Conservation (phyloP, 1,284 basidiomycete genomes). For the Peniophora sp. region DNA sequence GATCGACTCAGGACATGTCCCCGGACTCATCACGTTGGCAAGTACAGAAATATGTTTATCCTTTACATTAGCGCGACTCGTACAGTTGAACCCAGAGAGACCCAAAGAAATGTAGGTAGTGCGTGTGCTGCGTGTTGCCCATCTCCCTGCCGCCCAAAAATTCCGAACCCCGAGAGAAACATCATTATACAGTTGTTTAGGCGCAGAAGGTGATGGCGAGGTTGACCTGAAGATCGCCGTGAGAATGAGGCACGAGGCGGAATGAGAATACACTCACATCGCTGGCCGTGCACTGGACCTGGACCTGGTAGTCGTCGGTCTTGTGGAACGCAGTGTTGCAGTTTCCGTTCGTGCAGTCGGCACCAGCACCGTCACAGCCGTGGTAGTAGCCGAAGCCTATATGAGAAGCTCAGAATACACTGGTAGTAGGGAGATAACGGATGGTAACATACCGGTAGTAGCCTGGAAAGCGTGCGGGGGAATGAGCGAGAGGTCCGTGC, state of each 20-base stretch:
- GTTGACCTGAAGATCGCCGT: slow-evolving; percentile 11
- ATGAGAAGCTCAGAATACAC: neutral
- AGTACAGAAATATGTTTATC: too few species aligned
- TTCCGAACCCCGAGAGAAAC: too few species aligned
- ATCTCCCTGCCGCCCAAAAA: too few species aligned
- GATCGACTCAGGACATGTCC: too few species aligned
- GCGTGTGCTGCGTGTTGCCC: too few species aligned
- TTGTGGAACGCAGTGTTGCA: slow-evolving; percentile 12
- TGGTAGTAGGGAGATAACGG: neutral
- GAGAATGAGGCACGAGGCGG: neutral
- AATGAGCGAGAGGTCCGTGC: slow-evolving; percentile 1
- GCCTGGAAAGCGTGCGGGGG: slow-evolving; percentile 1
- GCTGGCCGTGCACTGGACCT: slow-evolving; percentile 17
- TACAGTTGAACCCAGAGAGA: too few species aligned
- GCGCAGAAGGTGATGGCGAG: slow-evolving; percentile 18
- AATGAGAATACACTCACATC: slow-evolving; percentile 11
- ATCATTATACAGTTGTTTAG: too few species aligned
- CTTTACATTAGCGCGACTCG: too few species aligned
- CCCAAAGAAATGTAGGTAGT: too few species aligned
- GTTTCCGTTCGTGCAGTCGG: slow-evolving; percentile 1
- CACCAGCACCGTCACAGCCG: slow-evolving; percentile 8
- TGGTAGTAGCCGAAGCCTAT: slow-evolving; percentile 14
- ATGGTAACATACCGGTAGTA: neutral
- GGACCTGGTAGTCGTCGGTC: slow-evolving; percentile 19
- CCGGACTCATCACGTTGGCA: too few species aligned